A percentile compares a stretch with the other conserved stretches of the same genome.
These are phyloP conservation scores for Clavispora santaluciae DNA, from an alignment of 805 yeast genomes.

Conservation along the genomic window DNA sequence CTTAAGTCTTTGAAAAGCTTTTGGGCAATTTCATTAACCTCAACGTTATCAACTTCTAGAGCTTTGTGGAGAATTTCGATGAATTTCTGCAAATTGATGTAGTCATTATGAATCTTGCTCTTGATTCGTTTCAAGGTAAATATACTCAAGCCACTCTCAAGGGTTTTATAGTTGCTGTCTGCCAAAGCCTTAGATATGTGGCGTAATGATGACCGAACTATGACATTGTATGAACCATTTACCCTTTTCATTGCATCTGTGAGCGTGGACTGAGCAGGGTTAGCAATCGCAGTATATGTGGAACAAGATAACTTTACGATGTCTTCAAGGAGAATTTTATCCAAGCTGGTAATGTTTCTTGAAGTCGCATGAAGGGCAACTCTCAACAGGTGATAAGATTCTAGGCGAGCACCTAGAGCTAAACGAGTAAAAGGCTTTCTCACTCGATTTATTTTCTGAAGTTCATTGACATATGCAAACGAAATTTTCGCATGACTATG, in stretches of 20 bases:
- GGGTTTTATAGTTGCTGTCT: slow-evolving; percentile 44
- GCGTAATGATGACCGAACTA: slow-evolving; percentile 47
- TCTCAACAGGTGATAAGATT: slow-evolving; percentile 70
- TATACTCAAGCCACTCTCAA: slow-evolving; percentile 61
- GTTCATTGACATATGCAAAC: slow-evolving; percentile 50
- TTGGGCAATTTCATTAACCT: slow-evolving; percentile 52
- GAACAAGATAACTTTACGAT: slow-evolving; percentile 63
- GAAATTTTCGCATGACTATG: slow-evolving; percentile 53
- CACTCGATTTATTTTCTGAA: slow-evolving; percentile 60
- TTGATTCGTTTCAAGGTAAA: slow-evolving; percentile 56
- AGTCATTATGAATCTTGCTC: slow-evolving; percentile 54
- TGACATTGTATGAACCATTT: slow-evolving; percentile 56
- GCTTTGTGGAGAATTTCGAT: slow-evolving; percentile 50
- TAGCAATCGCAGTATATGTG: slow-evolving; percentile 62
- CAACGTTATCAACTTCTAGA: slow-evolving; percentile 49
- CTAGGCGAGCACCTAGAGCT: slow-evolving; percentile 68
- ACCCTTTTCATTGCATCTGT: slow-evolving; percentile 66
- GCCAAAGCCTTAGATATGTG: slow-evolving; percentile 47
- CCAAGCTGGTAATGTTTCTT: slow-evolving; percentile 63
- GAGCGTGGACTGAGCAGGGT: slow-evolving; percentile 64
- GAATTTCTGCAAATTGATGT: slow-evolving; percentile 44
- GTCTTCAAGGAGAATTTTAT: slow-evolving; percentile 58
- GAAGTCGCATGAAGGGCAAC: slow-evolving; percentile 67
- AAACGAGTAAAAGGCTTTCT: slow-evolving; percentile 73
- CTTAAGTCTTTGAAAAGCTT: slow-evolving; percentile 38